A percentile compares a stretch with the other conserved stretches of the same genome.
phyloP scores from a whole-genome alignment of 176 grass and related monocot species.

The Dactylis glomerata region DNA sequence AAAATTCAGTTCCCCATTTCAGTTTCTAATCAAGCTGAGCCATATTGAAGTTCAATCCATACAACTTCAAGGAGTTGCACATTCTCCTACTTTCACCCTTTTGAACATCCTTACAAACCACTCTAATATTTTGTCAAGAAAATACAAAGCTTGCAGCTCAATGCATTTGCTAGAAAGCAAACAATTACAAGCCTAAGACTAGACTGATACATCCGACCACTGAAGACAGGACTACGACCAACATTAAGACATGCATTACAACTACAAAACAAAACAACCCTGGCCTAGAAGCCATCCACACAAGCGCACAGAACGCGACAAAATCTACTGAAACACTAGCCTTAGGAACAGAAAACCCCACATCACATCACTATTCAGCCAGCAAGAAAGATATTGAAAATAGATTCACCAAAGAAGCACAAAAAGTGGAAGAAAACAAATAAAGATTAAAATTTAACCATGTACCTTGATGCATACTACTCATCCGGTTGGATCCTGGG shows the following conservation, averaged over 20 bases:
- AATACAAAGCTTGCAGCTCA: not conserved
- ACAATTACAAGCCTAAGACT: not conserved
- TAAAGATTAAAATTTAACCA: conserved; percentile 2
- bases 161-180: not conserved
- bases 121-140: not conserved
- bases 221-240: not conserved
- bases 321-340: not conserved
- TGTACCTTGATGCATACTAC: conserved; percentile 79
- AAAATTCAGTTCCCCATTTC: not conserved
- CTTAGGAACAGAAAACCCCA: not conserved
- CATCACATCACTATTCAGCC: not conserved
- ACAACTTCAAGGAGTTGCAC: not conserved
- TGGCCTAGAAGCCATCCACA: not conserved
- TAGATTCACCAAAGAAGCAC: conserved; percentile 1
- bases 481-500: conserved; percentile 68
- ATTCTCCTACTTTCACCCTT: not conserved
- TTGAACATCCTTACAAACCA: not conserved
- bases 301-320: not conserved
- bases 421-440: not conserved
- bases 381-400: conserved; percentile 8
- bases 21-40: not conserved
- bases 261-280: not conserved
- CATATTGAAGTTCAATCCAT: conserved; percentile 8
- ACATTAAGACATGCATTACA: not conserved
- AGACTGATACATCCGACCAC: not conserved